phyloP scores from a whole-genome alignment of 345 rosid species.

The Pelargonium nanum region DNA sequence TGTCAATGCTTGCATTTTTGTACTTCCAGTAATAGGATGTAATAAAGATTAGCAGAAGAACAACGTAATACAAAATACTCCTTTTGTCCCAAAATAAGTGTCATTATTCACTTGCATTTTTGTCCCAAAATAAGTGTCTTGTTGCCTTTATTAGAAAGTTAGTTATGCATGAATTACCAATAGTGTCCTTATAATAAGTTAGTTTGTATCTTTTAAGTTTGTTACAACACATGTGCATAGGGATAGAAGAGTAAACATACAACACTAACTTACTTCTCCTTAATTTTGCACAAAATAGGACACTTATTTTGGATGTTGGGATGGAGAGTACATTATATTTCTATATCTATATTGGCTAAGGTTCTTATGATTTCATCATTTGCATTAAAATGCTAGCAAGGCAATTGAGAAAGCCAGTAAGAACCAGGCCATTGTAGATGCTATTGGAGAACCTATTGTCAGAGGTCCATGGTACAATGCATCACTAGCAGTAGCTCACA shows the following conservation, averaged over 20 bases:
- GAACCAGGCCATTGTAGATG: constrained; percentile 55
- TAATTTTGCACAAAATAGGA: no score
- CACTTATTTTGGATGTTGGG: no score
- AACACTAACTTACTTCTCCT: no score
- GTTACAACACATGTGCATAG: no score
- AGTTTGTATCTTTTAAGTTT: no score
- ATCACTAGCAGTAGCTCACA: constrained; percentile 84
- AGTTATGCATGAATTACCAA: no score
- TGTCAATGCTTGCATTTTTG: background rate
- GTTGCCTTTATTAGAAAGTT: no score
- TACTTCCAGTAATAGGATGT: background rate
- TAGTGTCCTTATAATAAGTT: no score
- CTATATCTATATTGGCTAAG: background rate
- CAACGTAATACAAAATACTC: background rate
- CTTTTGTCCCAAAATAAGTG: no score
- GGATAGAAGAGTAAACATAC: no score
- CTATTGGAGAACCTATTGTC: constrained; percentile 80
- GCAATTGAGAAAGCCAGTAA: constrained; percentile 80
- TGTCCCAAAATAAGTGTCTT: no score
- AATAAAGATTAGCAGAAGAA: background rate
- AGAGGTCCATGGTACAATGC: constrained; percentile 98
- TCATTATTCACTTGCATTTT: no score
- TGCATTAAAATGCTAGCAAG: constrained; percentile 39
- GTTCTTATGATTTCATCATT: constrained; percentile 1
- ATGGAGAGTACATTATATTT: background rate